Evolutionary conservation across 495 filamentous ascomycete species (phyloP), one percentile per base, ranked within the genome.

Genomic region (Gamarada debralockiae): DNA sequence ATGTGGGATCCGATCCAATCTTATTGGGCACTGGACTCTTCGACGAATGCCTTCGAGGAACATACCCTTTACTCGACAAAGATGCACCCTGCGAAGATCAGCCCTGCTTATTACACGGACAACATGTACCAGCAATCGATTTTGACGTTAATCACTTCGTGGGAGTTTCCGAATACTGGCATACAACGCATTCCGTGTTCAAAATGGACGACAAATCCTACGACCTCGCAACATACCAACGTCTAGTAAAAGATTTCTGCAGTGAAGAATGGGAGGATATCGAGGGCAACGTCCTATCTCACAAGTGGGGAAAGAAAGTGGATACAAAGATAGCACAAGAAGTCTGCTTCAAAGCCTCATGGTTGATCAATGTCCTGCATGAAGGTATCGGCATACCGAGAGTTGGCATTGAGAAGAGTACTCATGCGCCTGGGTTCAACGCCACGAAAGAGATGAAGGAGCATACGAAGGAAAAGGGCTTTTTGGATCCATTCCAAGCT

Each of bases 141-240:
- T 99, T 97, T 63, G 85, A 93, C 47, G 84, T 99, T 34, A 99
- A 99, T 55, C 93, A 97, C 64, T 99, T 99, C 62, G 85, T 99
- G 22, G 93, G 93, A 7, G 92, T 99, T 48, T 96, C 91, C 15
- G 93, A 99, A 64, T 99, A 95, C 65, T 99, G 93, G 93, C 93
- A 99, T 70, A 96, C 92, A 0, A 99, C 93, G 0, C 92, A 97
- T 62, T 90, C 95, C 43, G 83, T 97, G 0, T 97, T 97, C 60
- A 87, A 90, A 54, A 78, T 87, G 60, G 86, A 85, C 48, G 86
- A 95, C 57, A 88, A 87, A 58, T 81, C 87, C 0, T 97, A 97
- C 67, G 93, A 97, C 57, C 93, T 95, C 58, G 79, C 85, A 29
- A 90, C 86, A 0, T 99, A 97, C 61, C 92, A 97, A 57, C 71